Base-by-base conservation (phyloP, 371 early-diverging fungal species). In the Lichtheimia ornata region DNA sequence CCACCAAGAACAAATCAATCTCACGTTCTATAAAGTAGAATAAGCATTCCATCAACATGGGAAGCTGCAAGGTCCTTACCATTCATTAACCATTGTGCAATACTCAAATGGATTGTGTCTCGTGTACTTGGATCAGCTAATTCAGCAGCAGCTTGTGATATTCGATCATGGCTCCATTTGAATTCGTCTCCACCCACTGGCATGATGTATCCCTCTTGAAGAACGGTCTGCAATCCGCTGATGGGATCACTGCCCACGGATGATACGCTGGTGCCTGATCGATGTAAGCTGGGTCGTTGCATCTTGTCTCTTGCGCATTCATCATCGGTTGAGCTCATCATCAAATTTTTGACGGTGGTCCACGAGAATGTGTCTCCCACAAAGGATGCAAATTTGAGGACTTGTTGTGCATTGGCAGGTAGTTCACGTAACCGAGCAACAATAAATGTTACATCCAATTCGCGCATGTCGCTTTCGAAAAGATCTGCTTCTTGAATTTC, bases 121-220 rank as follows among this genome's bases (percentile, higher is more conserved):
- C 74, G 61, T 5, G 59, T 64, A 22, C 59, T 64, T 3, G 72
- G 71, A 40, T 72, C 58, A n/a, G 68, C 80, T 1, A 79, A 54
- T 24, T 70, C 72, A 70, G 74, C 76, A 2, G 80, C 80, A n/a
- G 80, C 80, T 62, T 74, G 77, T 3, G 77, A 79, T 41, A 72
- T 76, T 13, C 77, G 69, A 56, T 79, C 80, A 53, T 79, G 80
- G 3, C 70, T 74, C 74, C 76, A 79, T 58, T 67, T 74, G 41
- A 79, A 79, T 28, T 76, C 74, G 40, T 79, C 77, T 14, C 62
- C 63, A 52, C 74, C 76, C 4, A 76, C 52, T 0, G 80, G 72
- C 25, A 79, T 25, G 44, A 79, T 76, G 18, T 73, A 74, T 1
- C 80, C 77, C 65, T 79, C 80, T 59, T 79, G 80, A 5, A 76